These are phyloP conservation scores for Aureobasidium sp. DNA, from an alignment of 2,329 filamentous ascomycete genomes.

Conservation along the genomic window DNA sequence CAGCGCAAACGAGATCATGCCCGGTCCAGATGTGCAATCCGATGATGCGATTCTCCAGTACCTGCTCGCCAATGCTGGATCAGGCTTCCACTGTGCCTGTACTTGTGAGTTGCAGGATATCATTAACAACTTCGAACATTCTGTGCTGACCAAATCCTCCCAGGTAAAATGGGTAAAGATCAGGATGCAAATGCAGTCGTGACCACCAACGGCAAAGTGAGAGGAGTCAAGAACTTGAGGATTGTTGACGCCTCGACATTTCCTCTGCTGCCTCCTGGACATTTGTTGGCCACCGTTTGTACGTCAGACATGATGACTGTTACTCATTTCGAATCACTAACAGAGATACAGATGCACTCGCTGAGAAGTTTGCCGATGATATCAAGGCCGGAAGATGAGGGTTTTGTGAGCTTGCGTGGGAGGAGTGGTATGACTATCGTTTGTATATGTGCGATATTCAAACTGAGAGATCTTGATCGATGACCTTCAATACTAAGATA, in stretches of 20 bases:
- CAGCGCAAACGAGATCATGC: not conserved
- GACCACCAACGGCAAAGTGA: slow-evolving; percentile 42
- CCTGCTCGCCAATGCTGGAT: not conserved
- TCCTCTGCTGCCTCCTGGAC: slow-evolving; percentile 41
- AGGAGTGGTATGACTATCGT: no score
- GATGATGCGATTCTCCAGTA: slow-evolving; percentile 12
- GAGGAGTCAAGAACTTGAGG: slow-evolving; percentile 44
- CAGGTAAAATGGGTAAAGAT: slow-evolving; percentile 45
- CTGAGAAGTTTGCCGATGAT: slow-evolving; percentile 26
- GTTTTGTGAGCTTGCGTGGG: no score
- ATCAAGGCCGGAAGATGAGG: slow-evolving; percentile 34
- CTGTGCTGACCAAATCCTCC: no score
- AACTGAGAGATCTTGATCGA: no score
- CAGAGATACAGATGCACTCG: slow-evolving; percentile 18
- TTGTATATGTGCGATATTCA: no score
- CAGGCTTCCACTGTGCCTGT: slow-evolving; percentile 35
- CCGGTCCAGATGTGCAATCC: not conserved
- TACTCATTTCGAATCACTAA: no score
- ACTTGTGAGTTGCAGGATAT: slow-evolving; percentile 34
- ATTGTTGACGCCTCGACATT: slow-evolving; percentile 49
- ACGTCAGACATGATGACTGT: no score
- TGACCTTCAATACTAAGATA: no score
- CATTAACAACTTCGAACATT: no score
- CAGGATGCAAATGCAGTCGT: slow-evolving; percentile 54
- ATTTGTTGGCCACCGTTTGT: slow-evolving; percentile 25